Percentiles rank a stretch among this genome's conserved stretches.
phyloP scores from a whole-genome alignment of 805 yeast genomes.

The Saccharomycopsis malanga region DNA sequence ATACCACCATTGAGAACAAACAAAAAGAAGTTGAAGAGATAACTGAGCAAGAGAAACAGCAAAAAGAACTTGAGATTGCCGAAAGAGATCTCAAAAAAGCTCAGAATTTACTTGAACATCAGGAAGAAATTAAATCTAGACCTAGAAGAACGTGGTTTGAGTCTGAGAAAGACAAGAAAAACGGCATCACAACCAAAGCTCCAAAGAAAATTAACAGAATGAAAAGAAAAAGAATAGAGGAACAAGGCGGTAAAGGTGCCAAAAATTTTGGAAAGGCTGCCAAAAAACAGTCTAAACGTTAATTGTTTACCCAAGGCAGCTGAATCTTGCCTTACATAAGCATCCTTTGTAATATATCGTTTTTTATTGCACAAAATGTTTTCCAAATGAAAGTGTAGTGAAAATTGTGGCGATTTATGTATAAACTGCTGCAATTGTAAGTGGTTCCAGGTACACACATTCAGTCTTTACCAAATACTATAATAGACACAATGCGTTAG shows the following conservation, averaged over 20 bases:
- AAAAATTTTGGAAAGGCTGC: constrained; percentile 11
- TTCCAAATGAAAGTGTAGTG: too few species aligned
- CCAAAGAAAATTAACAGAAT: constrained; percentile 18
- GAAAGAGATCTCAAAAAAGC: constrained; percentile 88
- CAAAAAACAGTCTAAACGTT: constrained; percentile 5
- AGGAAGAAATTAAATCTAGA: constrained; percentile 75
- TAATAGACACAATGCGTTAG: too few species aligned
- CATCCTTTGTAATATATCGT: too few species aligned
- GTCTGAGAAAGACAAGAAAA: constrained; percentile 8
- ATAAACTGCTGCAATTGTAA: too few species aligned
- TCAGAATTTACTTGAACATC: constrained; percentile 72
- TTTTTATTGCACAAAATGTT: too few species aligned
- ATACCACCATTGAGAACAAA: constrained; percentile 54
- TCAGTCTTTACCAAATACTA: too few species aligned
- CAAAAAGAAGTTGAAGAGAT: constrained; percentile 63
- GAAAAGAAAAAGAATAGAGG: constrained; percentile 21
- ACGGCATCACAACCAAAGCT: background rate
- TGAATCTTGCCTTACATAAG: too few species aligned
- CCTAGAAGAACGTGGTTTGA: constrained; percentile 98
- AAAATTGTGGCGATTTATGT: too few species aligned
- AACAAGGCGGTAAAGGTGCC: constrained; percentile 1
- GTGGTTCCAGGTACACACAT: too few species aligned
- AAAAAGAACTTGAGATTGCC: constrained; percentile 78
- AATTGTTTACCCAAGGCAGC: too few species aligned
- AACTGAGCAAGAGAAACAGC: constrained; percentile 78